Base-by-base conservation (phyloP, 2,329 filamentous ascomycete genomes). In the Passalora sequoiae region DNA sequence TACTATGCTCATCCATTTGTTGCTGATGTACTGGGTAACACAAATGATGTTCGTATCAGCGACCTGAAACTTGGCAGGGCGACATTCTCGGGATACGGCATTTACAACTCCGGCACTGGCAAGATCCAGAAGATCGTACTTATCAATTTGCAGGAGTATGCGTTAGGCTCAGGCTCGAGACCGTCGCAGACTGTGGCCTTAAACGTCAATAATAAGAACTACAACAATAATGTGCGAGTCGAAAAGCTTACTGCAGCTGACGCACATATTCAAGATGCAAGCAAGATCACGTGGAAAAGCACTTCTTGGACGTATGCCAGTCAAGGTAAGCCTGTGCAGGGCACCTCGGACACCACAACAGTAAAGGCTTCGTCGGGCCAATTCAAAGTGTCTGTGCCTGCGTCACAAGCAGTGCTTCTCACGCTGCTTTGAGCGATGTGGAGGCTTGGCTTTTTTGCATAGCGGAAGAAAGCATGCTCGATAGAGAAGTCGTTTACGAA, bases 1-100 rank as follows among this genome's bases (percentile, higher is more conserved):
- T 50, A 46, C 37, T 50, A 50, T 44, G 47, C 47, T 13, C 47
- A 50, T 29, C 47, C 47, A 4, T 50, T 50, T 33, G 44, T 50
- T 12, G 47, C 47, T 5, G 47, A 50, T 24, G 43, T 50, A 4
- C 42, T 50, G 19, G 47, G 47, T n/a, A 50, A 46, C 20, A 17
- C 30, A 3, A 33, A 40, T 29, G 32, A 43, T 20, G 32, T 46
- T 7, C 35, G 37, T 5, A 40, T 47, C 16, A 16, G 22, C 31
- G 38, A 47, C 27, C 32, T 50, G 16, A 43, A 39, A 9, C 41
- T 40, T 31, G 44, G 40, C 21, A 28, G 30, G n/a, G 47, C 40
- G 31, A 32, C 36, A 13, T 41, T 50, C 36, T 46, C 47, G 13
- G 47, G 33, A 4, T 47, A 50, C 37, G 40, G 38, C 30, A 22